Evolutionary conservation across 148 eudicot genomes (phyloP).

Genomic region (Rhododendron kiyosumense): DNA sequence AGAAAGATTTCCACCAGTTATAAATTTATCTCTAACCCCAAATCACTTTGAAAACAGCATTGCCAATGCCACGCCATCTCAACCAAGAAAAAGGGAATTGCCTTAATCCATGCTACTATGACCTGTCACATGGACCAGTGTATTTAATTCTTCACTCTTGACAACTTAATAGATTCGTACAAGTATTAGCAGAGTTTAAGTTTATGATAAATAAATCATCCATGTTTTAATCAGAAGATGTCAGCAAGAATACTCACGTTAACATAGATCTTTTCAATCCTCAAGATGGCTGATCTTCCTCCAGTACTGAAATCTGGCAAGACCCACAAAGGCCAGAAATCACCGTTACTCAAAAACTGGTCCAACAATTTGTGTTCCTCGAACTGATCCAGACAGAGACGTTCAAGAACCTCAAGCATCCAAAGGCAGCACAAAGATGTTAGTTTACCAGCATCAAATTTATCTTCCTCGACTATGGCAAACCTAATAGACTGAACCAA

Average conservation of each 20-base stretch:
- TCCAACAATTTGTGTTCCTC: conserved; percentile 80
- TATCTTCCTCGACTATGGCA: conserved; percentile 42
- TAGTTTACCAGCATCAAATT: conserved; percentile 33
- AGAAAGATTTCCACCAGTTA: not conserved
- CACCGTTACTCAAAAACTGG: conserved; percentile 50
- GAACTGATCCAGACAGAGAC: conserved; percentile 43
- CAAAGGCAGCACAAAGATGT: conserved; percentile 56
- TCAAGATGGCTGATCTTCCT: conserved; percentile 31
- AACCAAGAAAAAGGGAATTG: not conserved
- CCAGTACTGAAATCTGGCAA: conserved; percentile 30
- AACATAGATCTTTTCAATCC: conserved; percentile 23
- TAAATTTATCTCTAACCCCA: not conserved
- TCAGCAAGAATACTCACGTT: conserved; percentile 41
- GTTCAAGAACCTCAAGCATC: conserved; percentile 54
- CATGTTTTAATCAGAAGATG: conserved; percentile 2
- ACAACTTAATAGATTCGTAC: not conserved
- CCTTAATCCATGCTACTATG: not conserved
- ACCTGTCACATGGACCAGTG: conserved; percentile 2
- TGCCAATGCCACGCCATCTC: not conserved
- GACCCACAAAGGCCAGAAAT: conserved; percentile 66
- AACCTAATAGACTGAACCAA: conserved; percentile 55
- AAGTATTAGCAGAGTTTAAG: not conserved
- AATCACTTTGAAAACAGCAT: not conserved
- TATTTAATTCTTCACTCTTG: not conserved
- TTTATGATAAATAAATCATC: not conserved